These are phyloP conservation scores for Sporisorium graminicola DNA, from an alignment of 1,284 basidiomycete genomes.

Conservation along the genomic window DNA sequence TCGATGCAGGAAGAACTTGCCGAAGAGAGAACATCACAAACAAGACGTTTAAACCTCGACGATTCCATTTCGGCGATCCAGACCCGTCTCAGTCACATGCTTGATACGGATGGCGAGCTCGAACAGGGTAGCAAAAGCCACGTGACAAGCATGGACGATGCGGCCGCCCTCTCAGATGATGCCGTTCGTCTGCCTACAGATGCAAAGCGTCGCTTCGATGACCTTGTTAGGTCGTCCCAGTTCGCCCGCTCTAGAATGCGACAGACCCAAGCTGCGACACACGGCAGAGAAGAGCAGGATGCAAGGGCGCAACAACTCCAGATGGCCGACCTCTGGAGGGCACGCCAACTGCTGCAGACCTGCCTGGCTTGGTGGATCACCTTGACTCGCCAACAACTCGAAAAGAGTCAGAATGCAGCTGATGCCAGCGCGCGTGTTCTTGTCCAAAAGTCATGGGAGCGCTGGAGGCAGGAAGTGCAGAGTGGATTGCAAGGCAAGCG, in stretches of 20 bases:
- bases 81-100: constrained; percentile 24
- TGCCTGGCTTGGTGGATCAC: constrained; percentile 54
- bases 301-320: constrained; percentile 3
- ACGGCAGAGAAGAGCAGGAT: constrained; percentile 26
- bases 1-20: neutral
- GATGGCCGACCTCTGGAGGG: constrained; percentile 33
- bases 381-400: constrained; percentile 26
- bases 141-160: neutral
- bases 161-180: neutral
- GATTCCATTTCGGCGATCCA: constrained; percentile 49
- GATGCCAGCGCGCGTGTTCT: constrained; percentile 29
- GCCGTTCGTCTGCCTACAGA: constrained; percentile 14
- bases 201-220: constrained; percentile 46
- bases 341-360: constrained; percentile 22
- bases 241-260: constrained; percentile 28
- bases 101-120: constrained; percentile 3
- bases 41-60: constrained; percentile 1
- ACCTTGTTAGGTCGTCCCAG: constrained; percentile 48
- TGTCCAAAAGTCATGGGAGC: constrained; percentile 33
- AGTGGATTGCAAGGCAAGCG: neutral
- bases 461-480: constrained; percentile 17
- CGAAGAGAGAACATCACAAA: neutral
- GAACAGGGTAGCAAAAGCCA: neutral
- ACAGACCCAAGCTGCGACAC: constrained; percentile 9
- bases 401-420: constrained; percentile 21